phyloP scores from a whole-genome alignment of 768 basidiomycete species.

The Leccinum subtestaceum region DNA sequence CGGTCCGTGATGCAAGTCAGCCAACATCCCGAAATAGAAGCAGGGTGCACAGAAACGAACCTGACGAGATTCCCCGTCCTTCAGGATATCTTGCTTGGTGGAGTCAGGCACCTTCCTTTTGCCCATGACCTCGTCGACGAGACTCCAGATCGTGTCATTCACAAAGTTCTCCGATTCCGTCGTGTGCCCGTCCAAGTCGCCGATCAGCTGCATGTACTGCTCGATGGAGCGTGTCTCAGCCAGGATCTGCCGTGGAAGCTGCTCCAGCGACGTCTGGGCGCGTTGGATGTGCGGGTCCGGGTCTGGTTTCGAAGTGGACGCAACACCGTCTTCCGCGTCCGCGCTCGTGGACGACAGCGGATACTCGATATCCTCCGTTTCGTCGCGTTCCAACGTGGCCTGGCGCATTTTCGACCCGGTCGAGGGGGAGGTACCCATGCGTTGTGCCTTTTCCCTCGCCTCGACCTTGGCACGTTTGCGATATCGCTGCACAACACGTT shows the following conservation, averaged over 20 bases:
- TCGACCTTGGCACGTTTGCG: conserved; percentile 27
- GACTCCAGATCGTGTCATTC: conserved; percentile 26
- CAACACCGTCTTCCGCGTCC: neutral
- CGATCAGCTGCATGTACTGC: conserved; percentile 38
- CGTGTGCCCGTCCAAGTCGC: conserved; percentile 12
- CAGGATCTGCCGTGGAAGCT: conserved; percentile 39
- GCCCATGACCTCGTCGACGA: conserved; percentile 43
- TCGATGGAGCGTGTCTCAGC: conserved; percentile 38
- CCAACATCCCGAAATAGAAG: neutral
- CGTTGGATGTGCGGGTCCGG: conserved; percentile 4
- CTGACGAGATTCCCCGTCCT: conserved; percentile 41
- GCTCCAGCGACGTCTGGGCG: conserved; percentile 35
- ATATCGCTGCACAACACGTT: conserved; percentile 46
- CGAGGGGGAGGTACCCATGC: neutral
- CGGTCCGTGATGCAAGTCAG: neutral
- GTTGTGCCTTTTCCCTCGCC: conserved; percentile 13
- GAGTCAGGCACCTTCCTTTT: conserved; percentile 31
- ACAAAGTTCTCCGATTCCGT: conserved; percentile 2
- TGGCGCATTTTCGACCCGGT: conserved; percentile 1
- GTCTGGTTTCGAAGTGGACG: conserved; percentile 5
- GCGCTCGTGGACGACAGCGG: neutral
- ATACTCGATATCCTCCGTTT: neutral
- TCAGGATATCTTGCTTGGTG: conserved; percentile 40
- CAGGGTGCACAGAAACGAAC: conserved; percentile 26
- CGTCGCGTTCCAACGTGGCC: neutral